A percentile compares a stretch with the other conserved stretches of the same genome.
These are phyloP conservation scores for Fusarium subtropicale DNA, from an alignment of 2,329 filamentous ascomycete genomes.

Conservation along the genomic window DNA sequence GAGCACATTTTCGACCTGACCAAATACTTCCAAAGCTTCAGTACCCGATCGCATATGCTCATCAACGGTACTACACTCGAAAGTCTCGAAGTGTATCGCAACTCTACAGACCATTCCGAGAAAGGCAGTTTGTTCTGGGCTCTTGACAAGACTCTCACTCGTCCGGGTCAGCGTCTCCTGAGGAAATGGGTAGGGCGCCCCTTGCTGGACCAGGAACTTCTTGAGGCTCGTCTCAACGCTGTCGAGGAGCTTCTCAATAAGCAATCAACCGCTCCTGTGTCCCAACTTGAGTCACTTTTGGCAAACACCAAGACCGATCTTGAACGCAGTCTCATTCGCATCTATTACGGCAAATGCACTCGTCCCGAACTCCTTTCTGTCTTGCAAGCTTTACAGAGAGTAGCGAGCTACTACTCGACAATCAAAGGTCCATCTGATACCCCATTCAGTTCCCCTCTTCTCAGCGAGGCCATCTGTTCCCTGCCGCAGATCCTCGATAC, in stretches of 20 bases:
- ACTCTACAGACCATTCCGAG: conserved; percentile 85
- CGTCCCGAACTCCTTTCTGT: conserved; percentile 87
- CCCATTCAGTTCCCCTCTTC: conserved; percentile 76
- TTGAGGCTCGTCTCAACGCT: conserved; percentile 84
- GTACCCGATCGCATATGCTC: conserved; percentile 92
- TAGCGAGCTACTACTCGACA: conserved; percentile 79
- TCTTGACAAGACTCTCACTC: conserved; percentile 89
- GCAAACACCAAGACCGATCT: conserved; percentile 81
- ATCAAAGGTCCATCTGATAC: conserved; percentile 73
- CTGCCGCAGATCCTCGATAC: conserved; percentile 81
- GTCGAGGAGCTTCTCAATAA: conserved; percentile 86
- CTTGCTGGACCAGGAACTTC: conserved; percentile 77
- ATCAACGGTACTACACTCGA: conserved; percentile 94
- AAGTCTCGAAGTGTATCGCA: conserved; percentile 94
- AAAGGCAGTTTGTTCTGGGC: conserved; percentile 97
- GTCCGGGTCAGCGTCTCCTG: conserved; percentile 87
- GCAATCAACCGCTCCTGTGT: conserved; percentile 73
- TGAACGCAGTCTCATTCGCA: conserved; percentile 91
- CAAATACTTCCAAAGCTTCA: conserved; percentile 97
- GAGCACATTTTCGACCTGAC: conserved; percentile 97
- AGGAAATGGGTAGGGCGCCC: conserved; percentile 96
- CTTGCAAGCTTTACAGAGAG: conserved; percentile 85
- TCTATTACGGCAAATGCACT: conserved; percentile 97
- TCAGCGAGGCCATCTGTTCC: conserved; percentile 77
- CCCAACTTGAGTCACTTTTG: conserved; percentile 79